phyloP scores from a whole-genome alignment of 495 filamentous ascomycete species.

The Penicillium angulare region DNA sequence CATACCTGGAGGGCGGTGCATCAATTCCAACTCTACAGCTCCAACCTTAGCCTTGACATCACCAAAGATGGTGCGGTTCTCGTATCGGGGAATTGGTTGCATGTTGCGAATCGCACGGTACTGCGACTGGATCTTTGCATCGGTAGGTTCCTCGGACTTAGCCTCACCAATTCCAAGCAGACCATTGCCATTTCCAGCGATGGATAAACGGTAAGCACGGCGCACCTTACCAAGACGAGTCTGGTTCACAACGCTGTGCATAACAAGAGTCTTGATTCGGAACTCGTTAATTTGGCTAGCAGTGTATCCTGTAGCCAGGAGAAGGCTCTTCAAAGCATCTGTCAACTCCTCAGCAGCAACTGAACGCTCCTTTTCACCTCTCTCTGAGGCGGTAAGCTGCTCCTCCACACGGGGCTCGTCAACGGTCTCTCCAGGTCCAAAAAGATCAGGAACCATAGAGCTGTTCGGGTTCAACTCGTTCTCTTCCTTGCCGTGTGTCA shows the following conservation, averaged over 20 bases:
- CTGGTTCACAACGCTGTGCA: slow-evolving; percentile 79
- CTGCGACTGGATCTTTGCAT: slow-evolving; percentile 64
- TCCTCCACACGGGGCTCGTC: slow-evolving; percentile 28
- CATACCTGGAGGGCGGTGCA: slow-evolving; percentile 83
- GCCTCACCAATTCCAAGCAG: slow-evolving; percentile 85
- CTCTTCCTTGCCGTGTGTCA: slow-evolving; percentile 53
- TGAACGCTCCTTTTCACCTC: slow-evolving; percentile 30
- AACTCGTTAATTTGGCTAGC: slow-evolving; percentile 53
- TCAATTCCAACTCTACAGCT: slow-evolving; percentile 75
- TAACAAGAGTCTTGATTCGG: slow-evolving; percentile 63
- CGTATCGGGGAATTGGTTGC: slow-evolving; percentile 83
- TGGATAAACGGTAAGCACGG: slow-evolving; percentile 63
- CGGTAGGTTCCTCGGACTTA: slow-evolving; percentile 70
- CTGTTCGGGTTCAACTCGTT: slow-evolving; percentile 48
- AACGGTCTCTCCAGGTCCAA: slow-evolving; percentile 41
- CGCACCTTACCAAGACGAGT: slow-evolving; percentile 92
- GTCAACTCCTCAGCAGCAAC: slow-evolving; percentile 44
- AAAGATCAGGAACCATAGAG: slow-evolving; percentile 49
- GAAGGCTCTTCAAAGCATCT: slow-evolving; percentile 56
- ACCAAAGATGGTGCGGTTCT: slow-evolving; percentile 87
- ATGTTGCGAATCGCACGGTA: slow-evolving; percentile 81
- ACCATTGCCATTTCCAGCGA: slow-evolving; percentile 84
- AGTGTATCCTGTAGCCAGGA: slow-evolving; percentile 67
- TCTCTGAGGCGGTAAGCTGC: slow-evolving; percentile 33
- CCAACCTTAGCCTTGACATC: slow-evolving; percentile 81